These are phyloP conservation scores for Phaffia australis DNA, from an alignment of 768 basidiomycete species.

Conservation along the genomic window DNA sequence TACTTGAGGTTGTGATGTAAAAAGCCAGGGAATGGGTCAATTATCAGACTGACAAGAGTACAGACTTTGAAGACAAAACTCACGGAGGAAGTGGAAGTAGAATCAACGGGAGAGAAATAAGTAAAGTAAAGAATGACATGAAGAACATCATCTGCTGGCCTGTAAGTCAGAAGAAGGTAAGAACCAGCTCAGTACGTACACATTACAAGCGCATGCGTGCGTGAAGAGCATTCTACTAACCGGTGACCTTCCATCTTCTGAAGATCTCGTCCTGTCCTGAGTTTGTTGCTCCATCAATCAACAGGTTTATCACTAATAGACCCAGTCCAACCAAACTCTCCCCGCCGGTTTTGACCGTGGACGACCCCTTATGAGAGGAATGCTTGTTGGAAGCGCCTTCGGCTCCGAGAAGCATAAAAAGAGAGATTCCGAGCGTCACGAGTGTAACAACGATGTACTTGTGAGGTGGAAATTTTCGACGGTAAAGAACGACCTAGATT, in stretches of 20 bases:
- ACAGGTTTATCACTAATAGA: constrained; percentile 73
- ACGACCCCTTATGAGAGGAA: constrained; percentile 6
- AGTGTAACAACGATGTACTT: constrained; percentile 92
- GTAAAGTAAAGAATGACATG: constrained; percentile 78
- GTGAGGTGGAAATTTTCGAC: constrained; percentile 79
- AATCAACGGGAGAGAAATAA: constrained; percentile 58
- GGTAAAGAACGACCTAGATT: constrained; percentile 62
- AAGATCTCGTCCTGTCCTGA: constrained; percentile 97
- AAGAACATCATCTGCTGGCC: constrained; percentile 99
- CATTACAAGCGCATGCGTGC: background rate
- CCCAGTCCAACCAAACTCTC: constrained; percentile 51
- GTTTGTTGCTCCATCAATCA: constrained; percentile 86
- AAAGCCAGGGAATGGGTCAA: too few species aligned
- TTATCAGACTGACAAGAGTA: constrained; percentile 18
- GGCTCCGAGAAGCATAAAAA: constrained; percentile 70
- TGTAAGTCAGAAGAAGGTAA: constrained; percentile 45
- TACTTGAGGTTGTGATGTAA: constrained; percentile 9
- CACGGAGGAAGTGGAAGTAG: constrained; percentile 38
- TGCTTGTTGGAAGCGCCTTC: constrained; percentile 24
- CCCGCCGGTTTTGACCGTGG: background rate
- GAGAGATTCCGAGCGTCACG: constrained; percentile 79
- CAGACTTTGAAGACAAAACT: constrained; percentile 54
- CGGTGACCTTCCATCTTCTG: constrained; percentile 26
- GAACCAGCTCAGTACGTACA: background rate
- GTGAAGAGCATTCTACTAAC: background rate